These are phyloP conservation scores for Gynandropsis gynandra DNA, from an alignment of 345 rosid species.

Conservation along the genomic window DNA sequence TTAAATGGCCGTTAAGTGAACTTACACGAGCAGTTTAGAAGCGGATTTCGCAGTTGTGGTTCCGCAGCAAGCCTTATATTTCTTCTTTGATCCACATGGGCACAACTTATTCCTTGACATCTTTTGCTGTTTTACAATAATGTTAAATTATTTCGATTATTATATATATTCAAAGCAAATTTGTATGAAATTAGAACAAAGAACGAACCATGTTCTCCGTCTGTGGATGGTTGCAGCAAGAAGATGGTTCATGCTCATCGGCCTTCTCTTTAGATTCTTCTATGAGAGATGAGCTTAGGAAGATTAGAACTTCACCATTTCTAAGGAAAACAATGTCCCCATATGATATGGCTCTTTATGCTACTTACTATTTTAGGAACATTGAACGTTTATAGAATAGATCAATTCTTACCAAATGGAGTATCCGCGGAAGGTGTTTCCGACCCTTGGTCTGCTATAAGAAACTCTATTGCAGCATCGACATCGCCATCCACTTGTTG, in stretches of 20 bases:
- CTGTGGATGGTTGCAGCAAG: slow-evolving; percentile 26
- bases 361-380: too few relatives aligned
- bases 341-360: too few relatives aligned
- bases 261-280: slow-evolving; percentile 32
- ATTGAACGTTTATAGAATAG: too few relatives aligned
- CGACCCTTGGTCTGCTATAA: slow-evolving; percentile 55
- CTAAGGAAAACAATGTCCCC: too few relatives aligned
- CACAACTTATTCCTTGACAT: slow-evolving; percentile 63
- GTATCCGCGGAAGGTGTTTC: slow-evolving; percentile 31
- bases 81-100: slow-evolving; percentile 86
- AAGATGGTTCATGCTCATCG: slow-evolving; percentile 26
- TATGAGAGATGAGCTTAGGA: neutral
- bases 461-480: slow-evolving; percentile 76
- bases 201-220: slow-evolving; percentile 51
- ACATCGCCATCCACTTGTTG: slow-evolving; percentile 68
- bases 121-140: slow-evolving; percentile 33
- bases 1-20: slow-evolving; percentile 17
- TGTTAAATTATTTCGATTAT: neutral
- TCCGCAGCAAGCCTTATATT: slow-evolving; percentile 88
- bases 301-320: too few relatives aligned
- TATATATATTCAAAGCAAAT: neutral
- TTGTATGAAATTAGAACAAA: neutral
- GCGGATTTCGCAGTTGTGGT: slow-evolving; percentile 52
- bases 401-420: neutral
- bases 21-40: slow-evolving; percentile 43